phyloP scores from a whole-genome alignment of 2,329 filamentous ascomycete genomes.

The Talaromyces pinophilus region DNA sequence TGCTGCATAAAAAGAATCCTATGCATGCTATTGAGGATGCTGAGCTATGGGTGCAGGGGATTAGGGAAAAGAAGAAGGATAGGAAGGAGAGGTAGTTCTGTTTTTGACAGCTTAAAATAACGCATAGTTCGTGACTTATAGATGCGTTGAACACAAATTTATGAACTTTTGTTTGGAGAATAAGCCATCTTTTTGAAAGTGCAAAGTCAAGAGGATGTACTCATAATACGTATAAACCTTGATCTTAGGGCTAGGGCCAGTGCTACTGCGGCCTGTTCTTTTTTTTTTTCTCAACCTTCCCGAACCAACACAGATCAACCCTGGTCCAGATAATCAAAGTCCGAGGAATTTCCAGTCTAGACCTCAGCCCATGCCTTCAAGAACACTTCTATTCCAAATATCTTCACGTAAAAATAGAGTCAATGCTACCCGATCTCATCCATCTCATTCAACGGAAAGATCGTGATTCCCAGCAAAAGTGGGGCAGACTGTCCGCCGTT shows the following conservation, averaged over 20 bases:
- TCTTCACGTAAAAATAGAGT: not conserved
- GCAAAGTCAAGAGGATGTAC: not conserved
- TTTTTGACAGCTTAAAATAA: not conserved
- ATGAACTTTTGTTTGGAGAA: not conserved
- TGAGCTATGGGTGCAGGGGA: constrained; percentile 33
- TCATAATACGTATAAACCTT: not conserved
- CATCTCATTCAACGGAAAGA: not conserved
- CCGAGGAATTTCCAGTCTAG: not conserved
- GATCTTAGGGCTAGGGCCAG: not conserved
- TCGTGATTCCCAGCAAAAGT: not conserved
- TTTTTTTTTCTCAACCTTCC: not conserved
- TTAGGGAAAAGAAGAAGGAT: constrained; percentile 32
- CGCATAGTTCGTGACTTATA: not conserved
- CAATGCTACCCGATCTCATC: constrained; percentile 1
- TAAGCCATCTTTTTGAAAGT: not conserved
- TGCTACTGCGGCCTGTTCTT: not conserved
- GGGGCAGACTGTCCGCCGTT: not conserved
- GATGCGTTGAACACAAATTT: not conserved
- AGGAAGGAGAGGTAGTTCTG: constrained; percentile 12
- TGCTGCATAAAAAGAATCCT: constrained; percentile 39
- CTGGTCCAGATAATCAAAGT: not conserved
- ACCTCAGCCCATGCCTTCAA: not conserved
- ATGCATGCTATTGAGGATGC: constrained; percentile 35
- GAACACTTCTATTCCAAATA: not conserved
- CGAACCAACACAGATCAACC: not conserved